Conservation (phyloP, 2,329 filamentous ascomycete species). For the Aschersonia sp. region DNA sequence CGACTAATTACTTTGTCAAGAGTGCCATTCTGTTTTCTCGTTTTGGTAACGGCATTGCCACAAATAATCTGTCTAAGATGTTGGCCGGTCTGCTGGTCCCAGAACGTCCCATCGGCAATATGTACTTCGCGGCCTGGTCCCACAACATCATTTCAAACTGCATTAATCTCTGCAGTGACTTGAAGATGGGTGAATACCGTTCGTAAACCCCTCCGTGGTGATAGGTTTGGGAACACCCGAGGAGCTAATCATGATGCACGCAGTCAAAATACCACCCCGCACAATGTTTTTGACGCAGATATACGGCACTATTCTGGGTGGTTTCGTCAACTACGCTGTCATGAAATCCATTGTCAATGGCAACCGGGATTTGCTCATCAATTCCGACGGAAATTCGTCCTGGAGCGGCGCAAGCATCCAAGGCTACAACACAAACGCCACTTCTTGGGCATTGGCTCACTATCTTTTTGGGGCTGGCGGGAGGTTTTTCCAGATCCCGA, state of each 20-base stretch:
- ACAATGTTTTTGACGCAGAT: conserved; percentile 25
- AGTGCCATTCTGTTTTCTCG: conserved; percentile 36
- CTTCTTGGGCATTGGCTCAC: conserved; percentile 19
- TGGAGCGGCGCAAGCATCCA: conserved; percentile 35
- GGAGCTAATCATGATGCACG: background rate
- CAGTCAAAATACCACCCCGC: conserved; percentile 19
- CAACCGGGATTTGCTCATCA: conserved; percentile 24
- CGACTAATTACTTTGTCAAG: conserved; percentile 10
- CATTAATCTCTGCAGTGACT: conserved; percentile 33
- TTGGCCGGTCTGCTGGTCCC: conserved; percentile 36
- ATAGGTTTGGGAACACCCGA: background rate
- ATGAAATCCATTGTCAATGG: conserved; percentile 28
- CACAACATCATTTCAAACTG: conserved; percentile 38
- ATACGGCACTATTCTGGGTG: conserved; percentile 23
- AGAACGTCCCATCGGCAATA: conserved; percentile 36
- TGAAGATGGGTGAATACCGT: conserved; percentile 47
- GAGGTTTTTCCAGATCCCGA: conserved; percentile 21
- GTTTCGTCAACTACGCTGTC: conserved; percentile 29
- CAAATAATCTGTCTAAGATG: conserved; percentile 38
- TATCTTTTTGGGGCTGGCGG: conserved; percentile 25
- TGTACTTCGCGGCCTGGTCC: conserved; percentile 45
- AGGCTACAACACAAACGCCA: conserved; percentile 23
- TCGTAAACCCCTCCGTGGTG: conserved; percentile 9
- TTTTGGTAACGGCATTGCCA: conserved; percentile 34
- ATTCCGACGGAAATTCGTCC: conserved; percentile 25